Evolutionary conservation across 805 yeast genomes (phyloP).

Genomic region (Hanseniaspora opuntiae): DNA sequence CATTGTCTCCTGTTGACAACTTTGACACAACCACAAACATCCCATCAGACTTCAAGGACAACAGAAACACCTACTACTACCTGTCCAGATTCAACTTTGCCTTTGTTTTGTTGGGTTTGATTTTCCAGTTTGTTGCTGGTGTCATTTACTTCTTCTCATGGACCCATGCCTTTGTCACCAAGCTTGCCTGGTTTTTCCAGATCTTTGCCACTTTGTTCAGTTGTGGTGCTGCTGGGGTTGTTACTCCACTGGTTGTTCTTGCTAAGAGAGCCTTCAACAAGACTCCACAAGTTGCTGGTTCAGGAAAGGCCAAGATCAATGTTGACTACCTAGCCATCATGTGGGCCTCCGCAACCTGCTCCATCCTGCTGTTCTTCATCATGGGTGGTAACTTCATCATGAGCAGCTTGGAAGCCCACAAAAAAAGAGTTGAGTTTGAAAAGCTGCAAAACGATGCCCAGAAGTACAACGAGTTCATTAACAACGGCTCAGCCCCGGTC

Average conservation of each 20-base stretch:
- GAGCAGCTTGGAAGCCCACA: constrained; percentile 17
- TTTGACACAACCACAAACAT: constrained; percentile 41
- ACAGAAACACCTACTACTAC: constrained; percentile 48
- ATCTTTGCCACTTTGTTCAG: constrained; percentile 39
- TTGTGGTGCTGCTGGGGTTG: constrained; percentile 51
- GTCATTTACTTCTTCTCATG: constrained; percentile 41
- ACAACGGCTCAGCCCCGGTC: background rate
- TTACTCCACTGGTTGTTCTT: constrained; percentile 67
- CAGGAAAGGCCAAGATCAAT: constrained; percentile 35
- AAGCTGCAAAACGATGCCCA: constrained; percentile 16
- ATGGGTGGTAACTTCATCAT: constrained; percentile 19
- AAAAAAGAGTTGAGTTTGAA: constrained; percentile 16
- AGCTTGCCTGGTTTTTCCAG: constrained; percentile 40
- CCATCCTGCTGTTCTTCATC: constrained; percentile 15
- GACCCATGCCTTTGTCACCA: constrained; percentile 43
- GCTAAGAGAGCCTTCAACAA: constrained; percentile 53
- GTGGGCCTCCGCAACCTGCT: constrained; percentile 54
- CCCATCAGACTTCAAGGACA: constrained; percentile 39
- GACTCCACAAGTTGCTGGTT: constrained; percentile 22
- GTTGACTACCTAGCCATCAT: constrained; percentile 45
- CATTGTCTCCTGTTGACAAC: constrained; percentile 64
- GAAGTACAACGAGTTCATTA: constrained; percentile 14
- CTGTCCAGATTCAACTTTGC: constrained; percentile 55
- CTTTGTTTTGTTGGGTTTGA: constrained; percentile 44
- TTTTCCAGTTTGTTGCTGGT: constrained; percentile 51